phyloP scores from a whole-genome alignment of 192 early-diverging fungal species.

The Linnemannia zychae region DNA sequence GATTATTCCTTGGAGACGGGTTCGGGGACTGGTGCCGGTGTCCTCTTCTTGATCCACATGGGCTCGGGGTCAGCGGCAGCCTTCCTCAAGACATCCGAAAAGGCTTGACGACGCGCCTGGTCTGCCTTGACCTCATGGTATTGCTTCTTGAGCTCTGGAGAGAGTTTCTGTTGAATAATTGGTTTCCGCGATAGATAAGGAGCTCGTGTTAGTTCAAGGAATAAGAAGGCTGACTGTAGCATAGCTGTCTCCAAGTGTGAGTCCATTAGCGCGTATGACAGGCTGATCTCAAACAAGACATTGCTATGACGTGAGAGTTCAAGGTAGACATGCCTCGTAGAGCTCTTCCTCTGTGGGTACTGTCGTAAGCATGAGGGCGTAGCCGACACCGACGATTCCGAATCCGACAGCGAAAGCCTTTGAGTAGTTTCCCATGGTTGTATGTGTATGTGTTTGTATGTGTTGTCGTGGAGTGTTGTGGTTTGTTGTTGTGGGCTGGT shows the following conservation, averaged over 20 bases:
- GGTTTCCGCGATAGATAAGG: background rate
- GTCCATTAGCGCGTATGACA: background rate
- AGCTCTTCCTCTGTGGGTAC: conserved; percentile 63
- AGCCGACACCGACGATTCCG: conserved; percentile 60
- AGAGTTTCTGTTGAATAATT: conserved; percentile 29
- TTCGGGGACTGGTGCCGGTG: conserved; percentile 13
- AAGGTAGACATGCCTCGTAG: conserved; percentile 39
- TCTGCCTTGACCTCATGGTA: conserved; percentile 50
- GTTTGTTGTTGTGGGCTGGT: background rate
- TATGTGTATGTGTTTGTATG: background rate
- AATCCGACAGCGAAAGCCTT: conserved; percentile 60
- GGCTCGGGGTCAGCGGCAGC: conserved; percentile 52
- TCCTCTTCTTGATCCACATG: conserved; percentile 58
- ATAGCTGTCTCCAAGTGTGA: background rate
- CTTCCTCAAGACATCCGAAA: conserved; percentile 41
- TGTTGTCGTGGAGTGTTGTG: background rate
- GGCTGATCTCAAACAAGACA: background rate
- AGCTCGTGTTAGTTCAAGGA: background rate
- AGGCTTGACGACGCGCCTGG: conserved; percentile 39
- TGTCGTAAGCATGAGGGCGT: conserved; percentile 63
- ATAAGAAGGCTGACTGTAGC: background rate
- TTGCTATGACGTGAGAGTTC: no score
- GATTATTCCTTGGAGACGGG: background rate
- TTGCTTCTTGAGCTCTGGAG: conserved; percentile 52
- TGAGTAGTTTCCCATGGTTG: conserved; percentile 59